Base-by-base conservation (phyloP, 164 flowering plant genomes). In the Protea cynaroides region DNA sequence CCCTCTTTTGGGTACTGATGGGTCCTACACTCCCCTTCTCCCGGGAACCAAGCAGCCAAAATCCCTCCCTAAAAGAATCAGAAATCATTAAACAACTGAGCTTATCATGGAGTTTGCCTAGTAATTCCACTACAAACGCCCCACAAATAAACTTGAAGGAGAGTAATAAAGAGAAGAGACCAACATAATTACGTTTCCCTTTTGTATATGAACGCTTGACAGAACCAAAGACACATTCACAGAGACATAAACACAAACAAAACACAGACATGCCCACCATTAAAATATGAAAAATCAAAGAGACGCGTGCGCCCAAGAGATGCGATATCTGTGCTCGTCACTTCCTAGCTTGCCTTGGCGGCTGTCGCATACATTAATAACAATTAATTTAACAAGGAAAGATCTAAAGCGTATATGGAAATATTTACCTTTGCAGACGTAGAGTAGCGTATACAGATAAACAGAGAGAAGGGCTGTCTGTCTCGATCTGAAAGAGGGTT, bases 111-210 rank as follows among this genome's bases (percentile, higher is more conserved):
- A 29, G 5, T 5, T 29, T 29, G 34, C 46, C 46, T 40, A 40
- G 46, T 40, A 10, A 10, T 40, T 8, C 46, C 10, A 40, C 46
- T 9, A 40, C 14, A n/a, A n/a, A 40, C 24, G 8, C 19, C 44
- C 5, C 34, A 29, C 34, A 29, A 29, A 23, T 66, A 36, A 38
- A 72, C n/a, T n/a, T n/a, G n/a, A n/a, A n/a, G n/a, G n/a, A n/a
- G n/a, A n/a, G n/a, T n/a, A n/a, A 23, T 66, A 36, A 38, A 72
- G 61, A 65, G 68, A 68, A 53, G 78, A 65, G 38, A 69, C 68
- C 75, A 75, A 75, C 68, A 72, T 59, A 38, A 24, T 66, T 47
- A 75, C 73, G 79, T 61, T 49, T 65, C 3, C 37, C 14, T 59
- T 58, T 36, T 11, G 10, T 12, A 36, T 19, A 59, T 22, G 63